These are phyloP conservation scores for Sclerotinia subarctica DNA, from an alignment of 2,329 filamentous ascomycete species.

Conservation along the genomic window DNA sequence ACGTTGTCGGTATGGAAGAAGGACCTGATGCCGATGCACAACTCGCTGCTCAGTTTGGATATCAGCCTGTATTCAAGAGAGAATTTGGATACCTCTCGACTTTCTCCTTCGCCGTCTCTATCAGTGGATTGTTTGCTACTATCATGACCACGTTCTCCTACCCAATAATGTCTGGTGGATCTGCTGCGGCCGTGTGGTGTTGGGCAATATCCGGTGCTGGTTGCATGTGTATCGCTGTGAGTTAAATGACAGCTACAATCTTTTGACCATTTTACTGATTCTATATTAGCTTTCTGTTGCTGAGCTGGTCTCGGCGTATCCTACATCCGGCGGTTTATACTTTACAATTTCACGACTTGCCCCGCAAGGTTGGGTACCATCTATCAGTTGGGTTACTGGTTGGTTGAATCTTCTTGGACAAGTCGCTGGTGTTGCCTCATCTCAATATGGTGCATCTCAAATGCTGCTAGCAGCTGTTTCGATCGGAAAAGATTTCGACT, in stretches of 20 bases:
- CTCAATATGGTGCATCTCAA: conserved; percentile 55
- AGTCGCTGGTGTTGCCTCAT: conserved; percentile 50
- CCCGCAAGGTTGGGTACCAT: conserved; percentile 47
- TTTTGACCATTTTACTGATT: not conserved
- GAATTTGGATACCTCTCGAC: conserved; percentile 57
- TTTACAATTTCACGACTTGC: conserved; percentile 55
- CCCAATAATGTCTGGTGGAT: conserved; percentile 52
- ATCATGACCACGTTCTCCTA: conserved; percentile 55
- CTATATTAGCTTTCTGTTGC: conserved; percentile 39
- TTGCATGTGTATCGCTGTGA: conserved; percentile 52
- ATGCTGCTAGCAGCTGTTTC: conserved; percentile 55
- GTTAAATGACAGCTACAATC: conserved; percentile 18
- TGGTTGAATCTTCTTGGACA: conserved; percentile 54
- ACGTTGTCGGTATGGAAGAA: conserved; percentile 24
- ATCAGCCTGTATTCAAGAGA: conserved; percentile 52
- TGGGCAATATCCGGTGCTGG: conserved; percentile 56
- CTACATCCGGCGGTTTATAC: conserved; percentile 54
- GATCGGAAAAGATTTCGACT: conserved; percentile 48
- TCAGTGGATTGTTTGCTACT: conserved; percentile 54
- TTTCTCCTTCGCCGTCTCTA: conserved; percentile 58
- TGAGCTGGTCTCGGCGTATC: conserved; percentile 40
- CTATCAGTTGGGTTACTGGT: conserved; percentile 47
- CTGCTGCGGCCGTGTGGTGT: conserved; percentile 54
- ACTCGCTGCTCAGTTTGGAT: conserved; percentile 37
- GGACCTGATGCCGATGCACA: conserved; percentile 36